Conservation (phyloP, 805 yeast genomes). For the Hanseniaspora occidentalis region DNA sequence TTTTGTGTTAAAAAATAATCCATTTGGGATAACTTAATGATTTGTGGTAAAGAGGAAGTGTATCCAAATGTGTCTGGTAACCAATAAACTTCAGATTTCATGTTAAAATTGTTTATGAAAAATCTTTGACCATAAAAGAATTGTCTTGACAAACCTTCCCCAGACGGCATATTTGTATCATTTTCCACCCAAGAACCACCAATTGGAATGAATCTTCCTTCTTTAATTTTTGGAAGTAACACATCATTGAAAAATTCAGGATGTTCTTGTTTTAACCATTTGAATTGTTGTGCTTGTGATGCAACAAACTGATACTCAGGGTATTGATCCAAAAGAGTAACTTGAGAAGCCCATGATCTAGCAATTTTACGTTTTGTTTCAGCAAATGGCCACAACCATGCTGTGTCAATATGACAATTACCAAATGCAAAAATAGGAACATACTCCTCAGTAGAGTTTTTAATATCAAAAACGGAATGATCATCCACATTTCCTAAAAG, state of each 20-base stretch:
- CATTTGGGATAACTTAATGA: conserved; percentile 79
- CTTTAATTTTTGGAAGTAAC: conserved; percentile 46
- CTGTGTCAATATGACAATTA: conserved; percentile 94
- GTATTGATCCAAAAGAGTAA: conserved; percentile 69
- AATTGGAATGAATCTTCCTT: conserved; percentile 72
- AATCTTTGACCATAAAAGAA: conserved; percentile 83
- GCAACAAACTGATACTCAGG: conserved; percentile 94
- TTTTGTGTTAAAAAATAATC: conserved; percentile 83
- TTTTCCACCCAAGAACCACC: conserved; percentile 99
- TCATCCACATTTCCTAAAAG: conserved; percentile 58
- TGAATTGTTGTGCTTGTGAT: conserved; percentile 91
- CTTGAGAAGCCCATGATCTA: conserved; percentile 90
- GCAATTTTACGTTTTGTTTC: conserved; percentile 89
- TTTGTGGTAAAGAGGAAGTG: conserved; percentile 88
- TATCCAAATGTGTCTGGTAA: conserved; percentile 96
- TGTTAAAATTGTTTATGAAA: conserved; percentile 61
- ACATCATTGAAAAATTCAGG: conserved; percentile 63
- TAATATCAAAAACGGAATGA: conserved; percentile 34
- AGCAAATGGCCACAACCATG: conserved; percentile 99
- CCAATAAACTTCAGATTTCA: conserved; percentile 73
- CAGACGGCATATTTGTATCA: conserved; percentile 91
- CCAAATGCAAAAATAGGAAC: conserved; percentile 76
- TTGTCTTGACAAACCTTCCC: conserved; percentile 83
- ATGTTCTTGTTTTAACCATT: conserved; percentile 81
- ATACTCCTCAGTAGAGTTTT: conserved; percentile 23